phyloP scores from a whole-genome alignment of 768 basidiomycete species.

The Amanita subjunquillea region DNA sequence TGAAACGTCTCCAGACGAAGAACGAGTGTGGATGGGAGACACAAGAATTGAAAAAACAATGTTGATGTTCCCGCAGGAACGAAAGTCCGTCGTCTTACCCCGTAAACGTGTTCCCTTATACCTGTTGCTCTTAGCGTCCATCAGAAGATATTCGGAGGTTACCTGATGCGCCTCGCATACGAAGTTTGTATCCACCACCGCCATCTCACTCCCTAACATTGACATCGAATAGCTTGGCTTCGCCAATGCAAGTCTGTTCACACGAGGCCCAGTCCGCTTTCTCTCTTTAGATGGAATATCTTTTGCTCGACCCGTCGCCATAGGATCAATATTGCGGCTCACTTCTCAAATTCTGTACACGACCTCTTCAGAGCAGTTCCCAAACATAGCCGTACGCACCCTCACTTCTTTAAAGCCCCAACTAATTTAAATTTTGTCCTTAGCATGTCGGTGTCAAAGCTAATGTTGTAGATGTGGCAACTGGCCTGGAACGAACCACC shows the following conservation, averaged over 20 bases:
- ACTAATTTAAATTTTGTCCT: not conserved
- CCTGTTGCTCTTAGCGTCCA: slow-evolving; percentile 42
- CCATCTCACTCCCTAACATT: not conserved
- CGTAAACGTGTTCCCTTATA: not conserved
- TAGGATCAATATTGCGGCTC: slow-evolving; percentile 71
- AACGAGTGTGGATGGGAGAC: slow-evolving; percentile 63
- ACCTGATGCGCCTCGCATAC: slow-evolving; percentile 57
- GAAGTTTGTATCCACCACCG: slow-evolving; percentile 30
- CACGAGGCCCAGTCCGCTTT: slow-evolving; percentile 56
- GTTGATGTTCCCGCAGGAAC: slow-evolving; percentile 20
- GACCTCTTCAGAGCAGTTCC: slow-evolving; percentile 36
- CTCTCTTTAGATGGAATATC: slow-evolving; percentile 72
- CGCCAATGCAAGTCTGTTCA: slow-evolving; percentile 61
- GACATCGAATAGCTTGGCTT: slow-evolving; percentile 47
- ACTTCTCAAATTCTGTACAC: slow-evolving; percentile 60
- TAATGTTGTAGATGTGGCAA: slow-evolving; percentile 59
- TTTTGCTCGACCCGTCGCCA: slow-evolving; percentile 73
- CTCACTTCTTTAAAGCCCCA: not conserved
- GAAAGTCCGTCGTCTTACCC: slow-evolving; percentile 3
- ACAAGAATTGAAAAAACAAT: slow-evolving; percentile 59
- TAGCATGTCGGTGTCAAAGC: slow-evolving; percentile 68
- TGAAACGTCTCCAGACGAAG: slow-evolving; percentile 7
- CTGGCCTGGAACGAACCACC: slow-evolving; percentile 54
- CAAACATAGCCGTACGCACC: slow-evolving; percentile 48
- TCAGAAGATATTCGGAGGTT: slow-evolving; percentile 77